Percentiles rank a stretch among this genome's conserved stretches.
Evolutionary conservation across 2,329 filamentous ascomycete species (phyloP).

Genomic region (Xylariaceae sp.): DNA sequence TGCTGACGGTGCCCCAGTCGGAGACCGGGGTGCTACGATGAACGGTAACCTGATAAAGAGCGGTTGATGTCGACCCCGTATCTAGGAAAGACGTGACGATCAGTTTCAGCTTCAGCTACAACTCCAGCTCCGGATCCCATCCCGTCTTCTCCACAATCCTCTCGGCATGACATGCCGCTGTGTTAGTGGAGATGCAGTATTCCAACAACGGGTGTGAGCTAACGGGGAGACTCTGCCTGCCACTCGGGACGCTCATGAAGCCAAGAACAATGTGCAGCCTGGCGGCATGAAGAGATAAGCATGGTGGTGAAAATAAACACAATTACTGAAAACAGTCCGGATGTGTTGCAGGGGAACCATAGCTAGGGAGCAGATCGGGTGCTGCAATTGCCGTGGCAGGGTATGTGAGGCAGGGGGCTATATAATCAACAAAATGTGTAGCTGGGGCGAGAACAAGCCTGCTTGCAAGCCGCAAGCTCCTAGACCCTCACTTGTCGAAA

Average conservation of each 20-base stretch:
- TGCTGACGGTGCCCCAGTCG: slow-evolving; percentile 13
- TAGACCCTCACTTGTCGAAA: too few species aligned
- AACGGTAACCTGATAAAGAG: slow-evolving; percentile 18
- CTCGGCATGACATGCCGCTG: slow-evolving; percentile 1
- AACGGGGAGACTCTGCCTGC: slow-evolving; percentile 1
- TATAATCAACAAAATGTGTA: background rate
- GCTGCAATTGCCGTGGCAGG: slow-evolving; percentile 19
- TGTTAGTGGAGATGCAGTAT: background rate
- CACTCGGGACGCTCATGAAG: slow-evolving; percentile 10
- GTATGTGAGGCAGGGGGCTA: slow-evolving; percentile 13
- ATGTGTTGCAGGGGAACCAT: slow-evolving; percentile 9
- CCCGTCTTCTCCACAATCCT: background rate
- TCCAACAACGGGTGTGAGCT: background rate
- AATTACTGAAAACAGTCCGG: background rate
- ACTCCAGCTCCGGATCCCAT: slow-evolving; percentile 4
- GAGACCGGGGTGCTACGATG: slow-evolving; percentile 14
- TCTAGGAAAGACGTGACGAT: slow-evolving; percentile 10
- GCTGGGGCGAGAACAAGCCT: slow-evolving; percentile 1
- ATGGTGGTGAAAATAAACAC: slow-evolving; percentile 12
- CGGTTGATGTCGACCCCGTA: slow-evolving; percentile 21
- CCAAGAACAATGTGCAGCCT: slow-evolving; percentile 8
- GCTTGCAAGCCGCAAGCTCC: too few species aligned
- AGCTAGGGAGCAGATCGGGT: slow-evolving; percentile 18
- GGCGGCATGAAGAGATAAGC: slow-evolving; percentile 17
- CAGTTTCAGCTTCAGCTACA: slow-evolving; percentile 12